Evolutionary conservation across 2,329 filamentous ascomycete genomes (phyloP).

Genomic region (Trichoderma gracile): DNA sequence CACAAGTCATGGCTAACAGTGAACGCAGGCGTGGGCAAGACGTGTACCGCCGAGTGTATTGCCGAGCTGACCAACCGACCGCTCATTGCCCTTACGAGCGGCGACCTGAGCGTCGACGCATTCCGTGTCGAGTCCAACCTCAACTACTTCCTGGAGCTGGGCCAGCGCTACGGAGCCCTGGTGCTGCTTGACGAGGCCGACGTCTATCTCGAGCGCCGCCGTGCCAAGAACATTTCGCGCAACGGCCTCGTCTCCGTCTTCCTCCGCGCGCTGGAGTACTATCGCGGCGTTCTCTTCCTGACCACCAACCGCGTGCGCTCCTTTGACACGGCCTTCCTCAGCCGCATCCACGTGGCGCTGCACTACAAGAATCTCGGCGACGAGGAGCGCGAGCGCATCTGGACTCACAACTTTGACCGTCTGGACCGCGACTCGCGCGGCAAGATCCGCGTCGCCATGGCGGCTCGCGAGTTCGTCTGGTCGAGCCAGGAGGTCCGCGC

Average conservation of each 20-base stretch:
- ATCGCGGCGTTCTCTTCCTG: conserved; percentile 52
- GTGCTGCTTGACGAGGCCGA: conserved; percentile 62
- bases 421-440: conserved; percentile 45
- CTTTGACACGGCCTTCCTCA: conserved; percentile 52
- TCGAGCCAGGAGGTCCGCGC: conserved; percentile 39
- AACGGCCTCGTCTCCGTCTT: conserved; percentile 53
- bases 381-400: conserved; percentile 48
- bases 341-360: conserved; percentile 52
- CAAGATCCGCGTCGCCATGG: conserved; percentile 41
- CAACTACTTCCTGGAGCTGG: conserved; percentile 51
- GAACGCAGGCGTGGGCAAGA: conserved; percentile 50
- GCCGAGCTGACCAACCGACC: conserved; percentile 53
- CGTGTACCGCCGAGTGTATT: conserved; percentile 56
- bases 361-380: conserved; percentile 47
- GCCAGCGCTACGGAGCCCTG: conserved; percentile 52
- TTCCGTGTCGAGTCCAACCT: conserved; percentile 46
- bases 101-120: conserved; percentile 48
- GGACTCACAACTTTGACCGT: conserved; percentile 49
- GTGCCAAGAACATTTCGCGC: conserved; percentile 45
- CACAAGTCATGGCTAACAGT: too few species aligned
- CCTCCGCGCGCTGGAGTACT: conserved; percentile 54
- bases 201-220: conserved; percentile 58
- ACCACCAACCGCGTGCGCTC: conserved; percentile 52
- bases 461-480: conserved; percentile 45
- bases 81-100: conserved; percentile 53